Evolutionary conservation across 441 rosid genomes (phyloP).

Genomic region (Corymbia citriodora): DNA sequence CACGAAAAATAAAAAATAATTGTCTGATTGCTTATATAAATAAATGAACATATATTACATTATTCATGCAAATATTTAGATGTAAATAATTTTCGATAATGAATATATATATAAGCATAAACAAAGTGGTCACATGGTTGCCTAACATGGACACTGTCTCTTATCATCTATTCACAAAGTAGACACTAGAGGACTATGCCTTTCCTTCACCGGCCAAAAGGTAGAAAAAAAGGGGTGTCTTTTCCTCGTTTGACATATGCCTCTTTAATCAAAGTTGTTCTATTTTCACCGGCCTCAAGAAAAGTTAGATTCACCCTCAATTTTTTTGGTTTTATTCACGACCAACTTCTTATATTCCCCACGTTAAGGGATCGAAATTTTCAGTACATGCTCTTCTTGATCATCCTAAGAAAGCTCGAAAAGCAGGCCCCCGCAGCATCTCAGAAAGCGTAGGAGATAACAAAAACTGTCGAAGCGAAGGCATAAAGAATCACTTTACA

Average conservation of each 20-base stretch:
- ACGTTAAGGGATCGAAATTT: background rate
- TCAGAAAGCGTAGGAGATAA: background rate
- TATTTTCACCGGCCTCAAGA: background rate
- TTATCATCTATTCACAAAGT: background rate
- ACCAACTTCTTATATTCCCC: background rate
- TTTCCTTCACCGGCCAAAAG: background rate
- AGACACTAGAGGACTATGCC: background rate
- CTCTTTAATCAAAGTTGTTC: background rate
- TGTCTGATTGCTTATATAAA: background rate
- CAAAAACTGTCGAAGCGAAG: background rate
- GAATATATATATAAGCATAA: background rate
- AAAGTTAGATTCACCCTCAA: background rate
- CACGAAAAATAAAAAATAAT: fast-evolving
- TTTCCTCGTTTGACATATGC: background rate
- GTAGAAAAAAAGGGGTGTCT: background rate
- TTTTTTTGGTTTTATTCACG: background rate
- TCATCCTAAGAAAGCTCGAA: background rate
- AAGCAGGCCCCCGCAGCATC: background rate
- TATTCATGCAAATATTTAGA: fast-evolving
- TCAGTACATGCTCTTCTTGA: background rate
- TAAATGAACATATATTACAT: background rate
- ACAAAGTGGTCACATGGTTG: background rate
- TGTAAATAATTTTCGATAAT: fast-evolving
- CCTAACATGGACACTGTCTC: background rate
- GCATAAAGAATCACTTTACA: background rate